Base-by-base conservation (phyloP, 2,329 filamentous ascomycete genomes). In the Aureobasidium sp. region DNA sequence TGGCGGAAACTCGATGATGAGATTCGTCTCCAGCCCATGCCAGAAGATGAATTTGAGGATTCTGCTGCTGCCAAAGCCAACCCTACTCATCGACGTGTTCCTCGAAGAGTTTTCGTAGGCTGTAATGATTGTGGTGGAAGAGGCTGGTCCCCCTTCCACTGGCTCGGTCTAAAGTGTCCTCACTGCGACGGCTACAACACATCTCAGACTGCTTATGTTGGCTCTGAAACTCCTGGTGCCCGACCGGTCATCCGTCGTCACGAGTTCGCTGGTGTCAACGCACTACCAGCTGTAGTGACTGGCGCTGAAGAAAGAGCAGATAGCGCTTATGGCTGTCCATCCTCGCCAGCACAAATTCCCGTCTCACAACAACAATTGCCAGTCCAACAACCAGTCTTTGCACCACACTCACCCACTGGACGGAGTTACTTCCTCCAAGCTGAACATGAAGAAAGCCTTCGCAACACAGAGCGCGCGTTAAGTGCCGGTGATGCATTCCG, bases 121-220 rank as follows among this genome's bases (percentile, higher is more conserved):
- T 99, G 94, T 75, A 97, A 99, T 72, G 94, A 99, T 75, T 99
- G 94, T 75, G 90, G 87, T 49, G 89, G 89, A 13, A 92, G 91
- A 71, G 92, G 88, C 64, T 88, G 89, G 27, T 91, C 94, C 27
- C 83, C 84, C 34, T 99, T 95, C 71, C 94, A 99, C 75, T 99
- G 94, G 91, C 79, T 97, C 5, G 94, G 94, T 0, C 79, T 96
- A 49, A 96, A 96, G 74, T 99, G 94, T 72, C 86, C 78, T 52
- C 74, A 81, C 68, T 86, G 79, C 68, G 78, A 80, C 62, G 78
- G 77, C 21, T 81, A 80, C 72, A 81, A 81, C 63, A 81, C 79
- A 10, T 78, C 77, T 54, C 78, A 80, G 64, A 70, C 79, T 58
- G 74, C 76, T 0, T 74, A 78, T 0, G 68, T 78, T 15, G 76